Percentiles rank a stretch among this genome's conserved stretches.
phyloP scores from a whole-genome alignment of 352 stramenopile genomes.

The Globisporangium megalacanthum region DNA sequence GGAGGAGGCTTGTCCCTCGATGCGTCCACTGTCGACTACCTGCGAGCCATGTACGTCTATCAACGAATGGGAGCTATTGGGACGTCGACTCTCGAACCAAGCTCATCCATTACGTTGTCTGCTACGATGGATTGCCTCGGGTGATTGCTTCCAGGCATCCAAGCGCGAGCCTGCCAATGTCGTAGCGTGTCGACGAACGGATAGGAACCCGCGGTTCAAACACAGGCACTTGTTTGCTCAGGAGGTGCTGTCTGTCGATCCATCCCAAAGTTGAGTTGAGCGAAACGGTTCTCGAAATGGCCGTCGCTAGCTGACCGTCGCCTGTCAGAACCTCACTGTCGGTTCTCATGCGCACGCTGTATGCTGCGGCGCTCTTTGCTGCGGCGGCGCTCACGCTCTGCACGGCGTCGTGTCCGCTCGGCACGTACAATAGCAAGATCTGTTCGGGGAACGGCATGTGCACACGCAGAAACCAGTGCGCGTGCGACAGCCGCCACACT shows the following conservation, averaged over 20 bases:
- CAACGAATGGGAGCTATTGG: background rate
- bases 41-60: conserved; percentile 34
- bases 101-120: no score
- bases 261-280: no score
- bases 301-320: no score
- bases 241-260: no score
- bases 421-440: conserved; percentile 44
- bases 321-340: no score
- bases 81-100: background rate
- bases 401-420: conserved; percentile 31
- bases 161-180: conserved; percentile 1
- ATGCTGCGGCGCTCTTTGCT: conserved; percentile 1
- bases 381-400: background rate
- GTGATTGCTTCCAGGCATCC: conserved; percentile 1
- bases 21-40: conserved; percentile 46
- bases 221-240: no score
- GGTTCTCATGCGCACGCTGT: no score
- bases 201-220: no score
- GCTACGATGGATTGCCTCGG: background rate
- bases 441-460: conserved; percentile 55
- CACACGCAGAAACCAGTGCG: conserved; percentile 39
- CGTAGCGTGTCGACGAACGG: background rate
- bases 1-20: conserved; percentile 33
- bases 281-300: no score
- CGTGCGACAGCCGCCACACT: conserved; percentile 41